Evolutionary conservation across 768 basidiomycete species (phyloP), one percentile per base, ranked within the genome.

Genomic region (Ramaria rubella): DNA sequence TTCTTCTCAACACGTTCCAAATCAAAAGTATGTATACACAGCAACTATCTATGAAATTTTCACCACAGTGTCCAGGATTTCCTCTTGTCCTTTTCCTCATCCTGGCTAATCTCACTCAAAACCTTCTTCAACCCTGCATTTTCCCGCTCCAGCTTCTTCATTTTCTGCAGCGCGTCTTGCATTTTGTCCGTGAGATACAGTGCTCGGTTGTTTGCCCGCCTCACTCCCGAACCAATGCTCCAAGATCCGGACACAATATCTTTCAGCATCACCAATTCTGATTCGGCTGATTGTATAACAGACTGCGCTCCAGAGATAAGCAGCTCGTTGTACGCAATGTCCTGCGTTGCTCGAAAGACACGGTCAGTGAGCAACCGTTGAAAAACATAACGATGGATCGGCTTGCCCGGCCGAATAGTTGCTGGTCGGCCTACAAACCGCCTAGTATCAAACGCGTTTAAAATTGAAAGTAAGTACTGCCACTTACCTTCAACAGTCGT

Each of bases 371-470:
- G 38, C 55, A 97, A 77, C 40, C 82, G 78, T 62, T 90, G 78
- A 67, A 96, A 99, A 4, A 90, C 91, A 64, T 82, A 87, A 70
- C 80, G 80, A 65, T 89, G 87, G 0, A 98, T 83, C 0, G 96
- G 96, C 69, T 87, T 94, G 27, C 96, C 96, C 1, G 96, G 91
- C 44, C 81, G 78, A 62, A 98, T 88, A 2, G 76, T 78, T 1
- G 90, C 84, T 1, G 94, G 90, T 15, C 91, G 85, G 29, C 93
- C 93, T 88, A 61, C 14, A 29, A 21, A 7, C n/a, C n/a, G n/a
- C n/a, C n/a, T 52, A 34, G 54, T 17, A 49, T 26, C 31, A 15
- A 52, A 44, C 54, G 19, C 57, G 27, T 24, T 49, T 33, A 5
- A 40, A 19, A 26, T 34, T 7, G 38, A 12, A 12, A 14, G 19